phyloP scores from a whole-genome alignment of 139 green algal species.

The Coelastrella sp. region DNA sequence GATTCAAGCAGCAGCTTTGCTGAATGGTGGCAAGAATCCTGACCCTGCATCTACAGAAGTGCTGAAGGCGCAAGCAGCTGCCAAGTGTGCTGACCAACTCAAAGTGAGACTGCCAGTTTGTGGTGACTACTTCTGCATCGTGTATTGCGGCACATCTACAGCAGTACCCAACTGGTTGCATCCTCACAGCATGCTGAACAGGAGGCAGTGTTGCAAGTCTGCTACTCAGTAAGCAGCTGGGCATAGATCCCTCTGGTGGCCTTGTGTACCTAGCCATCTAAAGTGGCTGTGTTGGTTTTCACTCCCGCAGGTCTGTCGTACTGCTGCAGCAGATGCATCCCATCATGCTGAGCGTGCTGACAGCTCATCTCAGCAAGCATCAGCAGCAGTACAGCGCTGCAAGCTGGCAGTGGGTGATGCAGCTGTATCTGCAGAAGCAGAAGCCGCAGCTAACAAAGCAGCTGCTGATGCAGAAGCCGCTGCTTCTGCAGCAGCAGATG shows the following conservation, averaged over 20 bases:
- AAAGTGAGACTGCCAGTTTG: conserved; percentile 51
- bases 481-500: conserved; percentile 49
- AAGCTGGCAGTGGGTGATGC: conserved; percentile 59
- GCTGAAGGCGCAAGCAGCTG: conserved; percentile 74
- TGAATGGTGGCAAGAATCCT: conserved; percentile 63
- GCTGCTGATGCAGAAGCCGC: conserved; percentile 66
- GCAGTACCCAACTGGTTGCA: too few relatives aligned
- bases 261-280: too few relatives aligned
- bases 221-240: too few relatives aligned
- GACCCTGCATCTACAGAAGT: conserved; percentile 72
- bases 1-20: conserved; percentile 70
- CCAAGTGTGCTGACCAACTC: conserved; percentile 76
- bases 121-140: neutral
- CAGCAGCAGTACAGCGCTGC: conserved; percentile 60
- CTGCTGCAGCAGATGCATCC: conserved; percentile 59
- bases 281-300: too few relatives aligned
- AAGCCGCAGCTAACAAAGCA: conserved; percentile 56
- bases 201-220: too few relatives aligned
- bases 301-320: conserved; percentile 47
- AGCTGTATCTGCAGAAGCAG: conserved; percentile 60
- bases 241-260: too few relatives aligned
- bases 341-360: conserved; percentile 63
- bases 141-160: too few relatives aligned
- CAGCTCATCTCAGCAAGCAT: conserved; percentile 50
- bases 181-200: too few relatives aligned